Percentiles rank a stretch among this genome's conserved stretches.
phyloP scores from a whole-genome alignment of 768 basidiomycete species.

The Daedalea quercina region DNA sequence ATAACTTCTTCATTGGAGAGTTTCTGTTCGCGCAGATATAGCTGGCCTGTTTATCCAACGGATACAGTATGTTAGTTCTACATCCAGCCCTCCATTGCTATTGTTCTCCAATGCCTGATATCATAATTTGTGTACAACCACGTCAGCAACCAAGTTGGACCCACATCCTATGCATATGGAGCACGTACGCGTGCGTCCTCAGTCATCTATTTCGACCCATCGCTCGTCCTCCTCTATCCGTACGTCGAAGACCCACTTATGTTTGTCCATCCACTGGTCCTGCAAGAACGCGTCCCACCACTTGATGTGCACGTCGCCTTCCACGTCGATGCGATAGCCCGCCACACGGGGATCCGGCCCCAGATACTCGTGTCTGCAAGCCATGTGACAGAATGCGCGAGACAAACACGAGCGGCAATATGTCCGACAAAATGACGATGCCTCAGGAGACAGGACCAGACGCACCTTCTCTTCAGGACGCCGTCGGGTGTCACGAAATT shows the following conservation, averaged over 20 bases:
- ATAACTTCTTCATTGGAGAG: no score
- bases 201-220: conserved; percentile 33
- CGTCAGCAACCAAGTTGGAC: no score
- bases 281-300: conserved; percentile 39
- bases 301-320: conserved; percentile 34
- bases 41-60: no score
- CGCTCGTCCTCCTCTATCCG: conserved; percentile 25
- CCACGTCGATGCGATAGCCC: conserved; percentile 31
- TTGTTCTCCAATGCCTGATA: no score
- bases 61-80: no score
- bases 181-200: no score
- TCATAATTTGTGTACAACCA: no score
- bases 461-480: conserved; percentile 8
- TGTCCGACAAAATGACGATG: neutral
- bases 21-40: no score
- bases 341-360: conserved; percentile 38
- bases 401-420: neutral
- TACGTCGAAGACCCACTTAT: conserved; percentile 34
- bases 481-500: conserved; percentile 9
- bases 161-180: no score
- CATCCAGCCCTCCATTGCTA: no score
- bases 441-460: neutral
- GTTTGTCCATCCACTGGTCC: conserved; percentile 36
- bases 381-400: neutral
- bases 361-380: conserved; percentile 35